A percentile compares a stretch with the other conserved stretches of the same genome.
Evolutionary conservation across 148 eudicot species (phyloP).

Genomic region (Polygonum aviculare): DNA sequence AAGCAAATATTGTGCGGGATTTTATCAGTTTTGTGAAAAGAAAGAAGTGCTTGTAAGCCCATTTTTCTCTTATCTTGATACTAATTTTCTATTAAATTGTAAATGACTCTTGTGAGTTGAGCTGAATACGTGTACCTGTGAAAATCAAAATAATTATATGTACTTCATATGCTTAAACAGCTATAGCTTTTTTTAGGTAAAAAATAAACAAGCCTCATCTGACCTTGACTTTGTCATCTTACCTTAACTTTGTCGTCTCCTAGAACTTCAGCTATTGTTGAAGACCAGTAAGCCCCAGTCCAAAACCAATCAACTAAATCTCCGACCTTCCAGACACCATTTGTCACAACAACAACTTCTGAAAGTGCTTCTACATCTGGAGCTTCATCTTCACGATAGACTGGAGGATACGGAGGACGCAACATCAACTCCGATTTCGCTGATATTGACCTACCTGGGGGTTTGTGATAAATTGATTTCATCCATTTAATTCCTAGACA

Average conservation of each 20-base stretch:
- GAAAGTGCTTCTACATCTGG: conserved; percentile 29
- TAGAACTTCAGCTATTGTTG: conserved; percentile 40
- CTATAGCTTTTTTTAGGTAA: too few relatives aligned
- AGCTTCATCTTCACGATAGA: conserved; percentile 30
- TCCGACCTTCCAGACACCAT: conserved; percentile 61
- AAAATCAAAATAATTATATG: neutral
- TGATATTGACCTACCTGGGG: conserved; percentile 15
- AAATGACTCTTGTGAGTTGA: neutral
- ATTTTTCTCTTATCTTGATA: neutral
- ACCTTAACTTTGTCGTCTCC: conserved; percentile 54
- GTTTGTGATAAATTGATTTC: conserved; percentile 31
- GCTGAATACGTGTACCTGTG: neutral
- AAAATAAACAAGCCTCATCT: neutral
- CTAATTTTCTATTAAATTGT: neutral
- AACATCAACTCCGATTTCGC: conserved; percentile 45
- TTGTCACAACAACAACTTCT: conserved; percentile 41
- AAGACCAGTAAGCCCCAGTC: conserved; percentile 65
- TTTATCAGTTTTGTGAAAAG: neutral
- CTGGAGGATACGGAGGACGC: conserved; percentile 62
- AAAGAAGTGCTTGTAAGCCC: neutral
- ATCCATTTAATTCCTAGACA: conserved; percentile 40
- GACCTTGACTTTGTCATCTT: conserved; percentile 47
- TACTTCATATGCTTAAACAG: neutral
- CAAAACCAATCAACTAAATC: conserved; percentile 72
- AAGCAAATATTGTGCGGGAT: neutral